Conservation (phyloP, 345 rosid genomes). For the Hibiscus syriacus region DNA sequence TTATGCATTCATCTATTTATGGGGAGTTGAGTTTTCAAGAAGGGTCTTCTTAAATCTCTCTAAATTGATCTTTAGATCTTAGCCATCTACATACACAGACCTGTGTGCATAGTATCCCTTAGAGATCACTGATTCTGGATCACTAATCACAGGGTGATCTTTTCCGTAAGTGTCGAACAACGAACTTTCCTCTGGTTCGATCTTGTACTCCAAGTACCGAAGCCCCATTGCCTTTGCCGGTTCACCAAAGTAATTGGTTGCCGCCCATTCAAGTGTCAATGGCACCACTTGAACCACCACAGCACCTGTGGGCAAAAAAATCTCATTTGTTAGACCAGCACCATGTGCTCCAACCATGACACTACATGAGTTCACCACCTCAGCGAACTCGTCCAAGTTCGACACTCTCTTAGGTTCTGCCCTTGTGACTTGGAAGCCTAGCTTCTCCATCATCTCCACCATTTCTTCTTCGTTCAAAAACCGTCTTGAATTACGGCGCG, state of each 20-base stretch:
- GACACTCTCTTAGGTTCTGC: constrained; percentile 16
- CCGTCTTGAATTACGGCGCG: constrained; percentile 22
- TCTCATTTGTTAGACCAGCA: constrained; percentile 31
- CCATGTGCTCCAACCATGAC: constrained; percentile 36
- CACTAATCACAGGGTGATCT: constrained; percentile 25
- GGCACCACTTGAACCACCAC: too few relatives aligned
- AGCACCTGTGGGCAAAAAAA: constrained; percentile 30
- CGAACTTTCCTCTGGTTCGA: constrained; percentile 33
- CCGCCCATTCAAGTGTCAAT: constrained; percentile 29
- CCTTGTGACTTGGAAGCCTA: constrained; percentile 22
- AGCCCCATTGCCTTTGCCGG: constrained; percentile 32
- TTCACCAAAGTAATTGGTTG: constrained; percentile 13
- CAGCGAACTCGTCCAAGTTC: constrained; percentile 18
- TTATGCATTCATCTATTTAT: background rate
- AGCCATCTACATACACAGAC: constrained; percentile 23
- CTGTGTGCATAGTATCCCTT: constrained; percentile 19
- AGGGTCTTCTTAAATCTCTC: constrained; percentile 24
- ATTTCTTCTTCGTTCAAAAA: constrained; percentile 26
- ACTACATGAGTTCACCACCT: constrained; percentile 21
- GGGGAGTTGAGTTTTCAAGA: background rate
- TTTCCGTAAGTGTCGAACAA: constrained; percentile 15
- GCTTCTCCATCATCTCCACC: too few relatives aligned
- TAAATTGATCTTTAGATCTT: constrained; percentile 24
- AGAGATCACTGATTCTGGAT: too few relatives aligned
- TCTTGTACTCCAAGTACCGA: constrained; percentile 29